A percentile compares a stretch with the other conserved stretches of the same genome.
These are phyloP conservation scores for Colletotrichum tamarilloi DNA, from an alignment of 2,329 filamentous ascomycete species.

Conservation along the genomic window DNA sequence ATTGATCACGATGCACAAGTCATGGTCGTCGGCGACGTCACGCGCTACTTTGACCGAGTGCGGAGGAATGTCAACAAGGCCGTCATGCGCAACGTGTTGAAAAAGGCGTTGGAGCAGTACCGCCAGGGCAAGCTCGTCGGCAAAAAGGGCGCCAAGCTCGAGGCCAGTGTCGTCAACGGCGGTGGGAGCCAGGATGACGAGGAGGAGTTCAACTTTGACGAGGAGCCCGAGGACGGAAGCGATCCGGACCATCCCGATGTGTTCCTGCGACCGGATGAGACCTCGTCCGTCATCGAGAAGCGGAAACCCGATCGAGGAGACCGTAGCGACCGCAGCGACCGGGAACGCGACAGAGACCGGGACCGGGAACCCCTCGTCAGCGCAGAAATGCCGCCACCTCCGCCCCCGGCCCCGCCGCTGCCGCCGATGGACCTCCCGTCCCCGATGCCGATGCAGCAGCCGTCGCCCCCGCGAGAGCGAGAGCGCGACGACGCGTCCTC, in stretches of 20 bases:
- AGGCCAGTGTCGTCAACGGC: constrained; percentile 29
- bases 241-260: constrained; percentile 20
- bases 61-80: constrained; percentile 33
- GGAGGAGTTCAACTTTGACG: background rate
- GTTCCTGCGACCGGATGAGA: constrained; percentile 11
- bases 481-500: constrained; percentile 23
- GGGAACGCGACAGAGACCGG: background rate
- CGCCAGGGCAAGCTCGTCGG: constrained; percentile 28
- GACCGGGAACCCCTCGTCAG: constrained; percentile 17
- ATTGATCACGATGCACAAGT: constrained; percentile 35
- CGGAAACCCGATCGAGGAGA: background rate
- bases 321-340: background rate
- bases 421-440: constrained; percentile 18
- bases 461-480: constrained; percentile 2
- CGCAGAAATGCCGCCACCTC: constrained; percentile 24
- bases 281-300: constrained; percentile 7
- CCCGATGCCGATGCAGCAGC: constrained; percentile 15
- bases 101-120: constrained; percentile 33
- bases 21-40: constrained; percentile 33
- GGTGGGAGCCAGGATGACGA: constrained; percentile 13
- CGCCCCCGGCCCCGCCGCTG: constrained; percentile 27
- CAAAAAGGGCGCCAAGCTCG: constrained; percentile 27
- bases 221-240: constrained; percentile 27
- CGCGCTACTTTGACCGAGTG: constrained; percentile 31
- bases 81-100: constrained; percentile 33